phyloP scores from a whole-genome alignment of 371 early-diverging fungal genomes.

The Zopfochytrium polystomum region DNA sequence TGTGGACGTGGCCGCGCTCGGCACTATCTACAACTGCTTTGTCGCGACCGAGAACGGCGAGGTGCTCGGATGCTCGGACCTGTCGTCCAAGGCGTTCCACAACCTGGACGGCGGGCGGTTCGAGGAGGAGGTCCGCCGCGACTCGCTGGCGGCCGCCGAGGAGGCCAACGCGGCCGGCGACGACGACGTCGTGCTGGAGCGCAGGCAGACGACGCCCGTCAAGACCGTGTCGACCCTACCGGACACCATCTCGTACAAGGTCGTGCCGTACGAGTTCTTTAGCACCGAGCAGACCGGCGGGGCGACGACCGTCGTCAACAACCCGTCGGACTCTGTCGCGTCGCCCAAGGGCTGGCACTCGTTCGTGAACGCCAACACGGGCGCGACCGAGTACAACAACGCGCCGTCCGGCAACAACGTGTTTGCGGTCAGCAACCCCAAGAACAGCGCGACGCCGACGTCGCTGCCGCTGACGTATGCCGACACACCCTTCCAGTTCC shows the following conservation, averaged over 20 bases:
- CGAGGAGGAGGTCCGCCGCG: too few species aligned
- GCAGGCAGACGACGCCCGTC: not conserved
- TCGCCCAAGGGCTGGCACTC: constrained; percentile 44
- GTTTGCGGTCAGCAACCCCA: constrained; percentile 9
- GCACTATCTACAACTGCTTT: too few species aligned
- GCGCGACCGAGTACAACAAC: constrained; percentile 28
- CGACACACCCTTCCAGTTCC: constrained; percentile 11
- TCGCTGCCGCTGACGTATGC: not conserved
- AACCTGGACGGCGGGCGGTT: too few species aligned
- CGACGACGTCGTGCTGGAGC: constrained; percentile 10
- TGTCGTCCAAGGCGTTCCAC: too few species aligned
- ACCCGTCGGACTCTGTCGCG: constrained; percentile 60
- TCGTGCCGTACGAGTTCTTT: not conserved
- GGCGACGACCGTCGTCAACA: constrained; percentile 49
- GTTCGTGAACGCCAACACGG: constrained; percentile 22
- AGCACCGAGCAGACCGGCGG: constrained; percentile 45
- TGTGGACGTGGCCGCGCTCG: too few species aligned
- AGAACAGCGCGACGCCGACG: not conserved
- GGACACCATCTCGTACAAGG: not conserved
- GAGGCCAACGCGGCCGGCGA: constrained; percentile 14
- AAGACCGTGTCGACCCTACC: not conserved
- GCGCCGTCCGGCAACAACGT: constrained; percentile 34
- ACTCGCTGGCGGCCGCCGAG: constrained; percentile 18
- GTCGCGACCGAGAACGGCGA: too few species aligned
- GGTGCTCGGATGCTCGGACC: too few species aligned